phyloP scores from a whole-genome alignment of 305 asterid species.

The Andrographis paniculata region DNA sequence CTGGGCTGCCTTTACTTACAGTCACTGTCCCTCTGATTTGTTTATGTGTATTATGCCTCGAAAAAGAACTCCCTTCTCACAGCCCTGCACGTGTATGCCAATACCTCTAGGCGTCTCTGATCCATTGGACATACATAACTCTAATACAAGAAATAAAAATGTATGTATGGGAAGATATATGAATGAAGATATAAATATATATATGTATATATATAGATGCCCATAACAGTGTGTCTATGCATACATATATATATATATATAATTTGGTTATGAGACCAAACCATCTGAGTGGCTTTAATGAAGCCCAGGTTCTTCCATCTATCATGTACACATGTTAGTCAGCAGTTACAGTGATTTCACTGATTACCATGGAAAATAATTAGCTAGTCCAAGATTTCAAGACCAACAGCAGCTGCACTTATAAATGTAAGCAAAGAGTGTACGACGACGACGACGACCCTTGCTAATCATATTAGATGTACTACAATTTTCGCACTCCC shows the following conservation, averaged over 20 bases:
- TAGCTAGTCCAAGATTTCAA: too few species aligned
- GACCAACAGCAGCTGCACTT: too few species aligned
- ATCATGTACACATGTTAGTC: slow-evolving; percentile 14
- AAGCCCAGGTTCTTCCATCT: background rate
- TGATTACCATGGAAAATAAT: slow-evolving; percentile 15
- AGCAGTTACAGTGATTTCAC: slow-evolving; percentile 14
- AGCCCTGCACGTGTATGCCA: slow-evolving; percentile 35
- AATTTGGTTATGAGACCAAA: slow-evolving; percentile 16
- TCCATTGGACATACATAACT: background rate
- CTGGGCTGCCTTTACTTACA: slow-evolving; percentile 13
- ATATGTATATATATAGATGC: background rate
- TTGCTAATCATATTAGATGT: too few species aligned
- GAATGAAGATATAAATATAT: slow-evolving; percentile 3
- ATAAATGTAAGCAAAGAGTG: too few species aligned
- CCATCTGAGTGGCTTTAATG: slow-evolving; percentile 17
- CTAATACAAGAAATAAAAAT: background rate
- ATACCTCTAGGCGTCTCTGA: slow-evolving; percentile 1
- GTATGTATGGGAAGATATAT: background rate
- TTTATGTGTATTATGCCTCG: slow-evolving; percentile 24
- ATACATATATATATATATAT: background rate
- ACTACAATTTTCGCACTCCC: too few species aligned
- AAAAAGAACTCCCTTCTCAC: slow-evolving; percentile 29
- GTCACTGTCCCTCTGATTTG: slow-evolving; percentile 8
- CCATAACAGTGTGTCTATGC: slow-evolving; percentile 24
- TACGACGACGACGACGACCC: too few species aligned